Evolutionary conservation across 257 asterid species (phyloP).

Genomic region (Nicotiana obtusifolia): DNA sequence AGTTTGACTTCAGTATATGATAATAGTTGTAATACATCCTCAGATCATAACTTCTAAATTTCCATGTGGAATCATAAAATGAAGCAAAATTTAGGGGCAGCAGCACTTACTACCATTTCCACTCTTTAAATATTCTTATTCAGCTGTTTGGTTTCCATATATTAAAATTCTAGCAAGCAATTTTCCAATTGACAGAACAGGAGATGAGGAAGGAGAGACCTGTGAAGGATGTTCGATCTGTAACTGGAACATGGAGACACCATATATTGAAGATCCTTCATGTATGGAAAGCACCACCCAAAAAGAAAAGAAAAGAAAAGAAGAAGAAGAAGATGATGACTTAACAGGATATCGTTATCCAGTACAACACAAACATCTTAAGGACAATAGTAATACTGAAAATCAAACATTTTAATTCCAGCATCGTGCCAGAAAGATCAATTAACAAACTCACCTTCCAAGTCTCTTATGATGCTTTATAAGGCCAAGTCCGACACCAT

Average conservation of each 20-base stretch:
- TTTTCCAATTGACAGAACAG: not conserved
- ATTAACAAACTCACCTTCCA: constrained; percentile 39
- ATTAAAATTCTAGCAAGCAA: not conserved
- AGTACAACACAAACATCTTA: not conserved
- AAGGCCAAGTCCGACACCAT: constrained; percentile 76
- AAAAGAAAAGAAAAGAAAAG: constrained; percentile 1
- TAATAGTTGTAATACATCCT: not conserved
- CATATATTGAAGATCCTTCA: constrained; percentile 69
- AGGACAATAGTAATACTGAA: not conserved
- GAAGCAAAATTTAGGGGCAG: not conserved
- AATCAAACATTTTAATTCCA: not conserved
- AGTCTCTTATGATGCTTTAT: constrained; percentile 48
- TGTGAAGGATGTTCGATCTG: constrained; percentile 58
- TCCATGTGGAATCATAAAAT: not conserved
- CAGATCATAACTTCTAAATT: not conserved
- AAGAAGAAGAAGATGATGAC: not conserved
- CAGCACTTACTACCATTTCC: not conserved
- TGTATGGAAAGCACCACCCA: not conserved
- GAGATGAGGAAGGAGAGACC: constrained; percentile 35
- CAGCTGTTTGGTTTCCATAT: not conserved
- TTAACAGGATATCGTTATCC: not conserved
- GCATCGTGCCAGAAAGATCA: not conserved
- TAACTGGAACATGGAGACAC: constrained; percentile 84
- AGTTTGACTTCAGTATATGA: not conserved
- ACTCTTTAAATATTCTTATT: not conserved